A percentile compares a stretch with the other conserved stretches of the same genome.
These are phyloP conservation scores for Neurospora sp. DNA, from an alignment of 495 filamentous ascomycete species.

Conservation along the genomic window DNA sequence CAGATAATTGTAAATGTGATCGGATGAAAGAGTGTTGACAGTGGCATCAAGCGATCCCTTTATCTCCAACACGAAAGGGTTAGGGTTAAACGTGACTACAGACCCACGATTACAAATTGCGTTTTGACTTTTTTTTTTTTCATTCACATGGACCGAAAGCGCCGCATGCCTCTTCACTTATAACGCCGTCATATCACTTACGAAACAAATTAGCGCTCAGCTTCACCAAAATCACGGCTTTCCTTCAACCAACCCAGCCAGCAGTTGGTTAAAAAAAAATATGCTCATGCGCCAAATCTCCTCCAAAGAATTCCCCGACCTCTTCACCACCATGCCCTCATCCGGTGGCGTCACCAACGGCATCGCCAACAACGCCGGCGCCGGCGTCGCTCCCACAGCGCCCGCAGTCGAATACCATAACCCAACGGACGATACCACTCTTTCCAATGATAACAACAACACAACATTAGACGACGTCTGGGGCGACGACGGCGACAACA, in stretches of 20 bases:
- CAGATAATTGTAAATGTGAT: background rate
- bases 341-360: background rate
- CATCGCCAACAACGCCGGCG: background rate
- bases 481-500: constrained; percentile 4
- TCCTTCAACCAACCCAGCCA: background rate
- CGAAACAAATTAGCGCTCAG: background rate
- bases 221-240: no score
- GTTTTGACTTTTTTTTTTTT: background rate
- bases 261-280: background rate
- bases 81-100: background rate
- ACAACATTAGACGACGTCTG: constrained; percentile 20
- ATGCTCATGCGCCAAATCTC: constrained; percentile 16
- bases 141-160: background rate
- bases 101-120: background rate
- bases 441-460: background rate
- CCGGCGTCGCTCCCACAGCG: background rate
- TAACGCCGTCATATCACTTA: background rate
- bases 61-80: background rate
- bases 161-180: background rate
- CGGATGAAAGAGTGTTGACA: background rate
- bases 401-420: background rate
- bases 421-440: background rate
- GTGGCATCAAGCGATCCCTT: background rate
- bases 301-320: constrained; percentile 10
- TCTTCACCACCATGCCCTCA: constrained; percentile 14